phyloP scores from a whole-genome alignment of 805 yeast genomes.

The Candida sakaeoensis region DNA sequence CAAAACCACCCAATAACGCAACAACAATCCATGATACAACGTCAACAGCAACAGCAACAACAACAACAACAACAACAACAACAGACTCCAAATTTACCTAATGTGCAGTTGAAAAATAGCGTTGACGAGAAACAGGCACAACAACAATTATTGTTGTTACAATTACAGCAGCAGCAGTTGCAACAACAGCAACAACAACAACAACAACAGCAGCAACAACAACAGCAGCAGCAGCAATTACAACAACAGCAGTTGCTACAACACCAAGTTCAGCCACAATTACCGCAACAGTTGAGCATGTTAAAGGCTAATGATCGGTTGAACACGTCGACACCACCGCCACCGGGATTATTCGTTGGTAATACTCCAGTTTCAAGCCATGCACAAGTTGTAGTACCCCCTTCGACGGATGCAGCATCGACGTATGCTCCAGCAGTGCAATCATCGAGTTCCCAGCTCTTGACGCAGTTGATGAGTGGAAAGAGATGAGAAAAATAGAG shows the following conservation, averaged over 20 bases:
- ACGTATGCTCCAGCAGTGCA: constrained; percentile 14
- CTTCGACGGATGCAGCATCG: constrained; percentile 5
- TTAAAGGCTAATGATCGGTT: constrained; percentile 30
- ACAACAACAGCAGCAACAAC: constrained; percentile 30
- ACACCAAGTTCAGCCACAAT: constrained; percentile 18
- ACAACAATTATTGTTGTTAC: constrained; percentile 27
- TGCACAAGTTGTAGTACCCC: constrained; percentile 11
- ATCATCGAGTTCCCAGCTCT: constrained; percentile 71
- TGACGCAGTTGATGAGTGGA: constrained; percentile 82
- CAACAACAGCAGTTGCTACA: constrained; percentile 28
- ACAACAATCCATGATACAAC: constrained; percentile 30
- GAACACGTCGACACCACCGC: constrained; percentile 58
- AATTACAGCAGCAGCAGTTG: constrained; percentile 17
- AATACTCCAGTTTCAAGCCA: constrained; percentile 6
- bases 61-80: constrained; percentile 22
- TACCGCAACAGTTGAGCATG: constrained; percentile 17
- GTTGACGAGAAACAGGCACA: constrained; percentile 21
- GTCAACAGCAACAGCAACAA: constrained; percentile 30
- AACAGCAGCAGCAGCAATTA: constrained; percentile 26
- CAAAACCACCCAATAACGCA: constrained; percentile 39
- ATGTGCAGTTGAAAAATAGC: constrained; percentile 15
- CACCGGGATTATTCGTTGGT: constrained; percentile 60
- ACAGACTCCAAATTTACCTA: constrained; percentile 15
- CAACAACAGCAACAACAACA: constrained; percentile 18
- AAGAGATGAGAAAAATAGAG: constrained; percentile 48